Percentiles rank a stretch among this genome's conserved stretches.
Evolutionary conservation across 1,284 basidiomycete genomes (phyloP).

Genomic region (Bjerkandera adusta): DNA sequence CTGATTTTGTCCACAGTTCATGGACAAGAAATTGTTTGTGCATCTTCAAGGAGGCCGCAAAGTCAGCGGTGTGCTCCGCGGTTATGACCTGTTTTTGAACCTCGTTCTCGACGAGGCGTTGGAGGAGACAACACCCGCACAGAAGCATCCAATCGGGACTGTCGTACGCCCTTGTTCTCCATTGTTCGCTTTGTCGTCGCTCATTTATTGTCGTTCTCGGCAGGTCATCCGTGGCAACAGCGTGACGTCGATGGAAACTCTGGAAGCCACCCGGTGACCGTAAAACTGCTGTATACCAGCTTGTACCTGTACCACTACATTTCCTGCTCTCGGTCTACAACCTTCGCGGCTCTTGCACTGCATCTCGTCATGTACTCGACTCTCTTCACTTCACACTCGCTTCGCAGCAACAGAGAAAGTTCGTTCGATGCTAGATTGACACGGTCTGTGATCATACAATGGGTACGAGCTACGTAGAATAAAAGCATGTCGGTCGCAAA

Average conservation of each 20-base stretch:
- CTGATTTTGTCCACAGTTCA: slow-evolving; percentile 62
- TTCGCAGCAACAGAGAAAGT: no score
- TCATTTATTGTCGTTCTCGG: slow-evolving; percentile 15
- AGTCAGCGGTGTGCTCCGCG: slow-evolving; percentile 93
- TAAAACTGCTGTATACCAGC: slow-evolving; percentile 14
- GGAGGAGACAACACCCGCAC: slow-evolving; percentile 89
- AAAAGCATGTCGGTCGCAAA: slow-evolving; percentile 52
- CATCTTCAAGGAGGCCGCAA: slow-evolving; percentile 96
- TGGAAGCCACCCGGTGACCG: slow-evolving; percentile 60
- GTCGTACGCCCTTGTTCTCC: slow-evolving; percentile 59
- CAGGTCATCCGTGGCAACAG: slow-evolving; percentile 95
- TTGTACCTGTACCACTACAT: slow-evolving; percentile 17
- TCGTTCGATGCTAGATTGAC: no score
- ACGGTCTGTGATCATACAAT: no score
- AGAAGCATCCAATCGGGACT: slow-evolving; percentile 88
- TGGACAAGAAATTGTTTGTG: slow-evolving; percentile 97
- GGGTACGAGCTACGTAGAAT: no score
- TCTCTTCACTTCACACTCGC: no score
- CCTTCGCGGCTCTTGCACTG: no score
- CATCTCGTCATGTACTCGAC: no score
- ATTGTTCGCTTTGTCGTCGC: neutral
- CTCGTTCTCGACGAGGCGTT: slow-evolving; percentile 94
- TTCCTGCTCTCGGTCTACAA: neutral
- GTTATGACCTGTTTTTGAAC: slow-evolving; percentile 99
- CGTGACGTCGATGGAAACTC: slow-evolving; percentile 87